Percentiles rank a stretch among this genome's conserved stretches.
Conservation (phyloP, 163 green algal genomes). For the Volvox carteri region DNA sequence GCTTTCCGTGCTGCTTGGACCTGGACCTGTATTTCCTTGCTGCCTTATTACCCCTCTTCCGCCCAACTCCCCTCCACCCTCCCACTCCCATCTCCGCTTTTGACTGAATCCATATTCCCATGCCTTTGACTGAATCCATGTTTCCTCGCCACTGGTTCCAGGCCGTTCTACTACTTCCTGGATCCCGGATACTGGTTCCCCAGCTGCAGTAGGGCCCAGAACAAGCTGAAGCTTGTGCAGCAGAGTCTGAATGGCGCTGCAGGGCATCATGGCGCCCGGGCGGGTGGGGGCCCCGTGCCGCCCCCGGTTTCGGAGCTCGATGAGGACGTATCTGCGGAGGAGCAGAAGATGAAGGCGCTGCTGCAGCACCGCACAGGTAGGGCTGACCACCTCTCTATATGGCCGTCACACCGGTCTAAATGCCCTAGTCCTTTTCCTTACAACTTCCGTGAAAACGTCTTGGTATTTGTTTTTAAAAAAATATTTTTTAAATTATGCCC, state of each 20-base stretch:
- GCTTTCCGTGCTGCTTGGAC: too few species aligned
- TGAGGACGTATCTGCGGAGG: conserved; percentile 83
- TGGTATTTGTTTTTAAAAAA: too few species aligned
- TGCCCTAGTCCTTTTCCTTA: too few species aligned
- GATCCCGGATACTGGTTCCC: conserved; percentile 86
- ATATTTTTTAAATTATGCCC: too few species aligned
- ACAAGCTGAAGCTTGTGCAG: conserved; percentile 40
- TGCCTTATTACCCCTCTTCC: background rate
- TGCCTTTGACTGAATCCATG: too few species aligned
- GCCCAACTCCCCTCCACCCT: background rate
- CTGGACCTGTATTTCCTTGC: background rate
- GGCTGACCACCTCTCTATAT: too few species aligned
- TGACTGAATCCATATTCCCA: too few species aligned
- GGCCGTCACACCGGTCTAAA: too few species aligned
- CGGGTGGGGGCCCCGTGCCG: background rate
- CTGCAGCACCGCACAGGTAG: conserved; percentile 70
- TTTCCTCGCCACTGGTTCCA: too few species aligned
- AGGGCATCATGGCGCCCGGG: background rate
- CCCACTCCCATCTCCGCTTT: background rate
- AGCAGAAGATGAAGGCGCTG: conserved; percentile 75
- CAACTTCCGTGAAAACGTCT: too few species aligned
- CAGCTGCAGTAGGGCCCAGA: background rate
- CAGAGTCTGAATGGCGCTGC: background rate
- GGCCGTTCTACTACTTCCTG: conserved; percentile 84
- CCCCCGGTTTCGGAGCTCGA: conserved; percentile 54